A percentile compares a stretch with the other conserved stretches of the same genome.
Conservation (phyloP, 2,329 filamentous ascomycete species). For the Colletotrichum eleusines region DNA sequence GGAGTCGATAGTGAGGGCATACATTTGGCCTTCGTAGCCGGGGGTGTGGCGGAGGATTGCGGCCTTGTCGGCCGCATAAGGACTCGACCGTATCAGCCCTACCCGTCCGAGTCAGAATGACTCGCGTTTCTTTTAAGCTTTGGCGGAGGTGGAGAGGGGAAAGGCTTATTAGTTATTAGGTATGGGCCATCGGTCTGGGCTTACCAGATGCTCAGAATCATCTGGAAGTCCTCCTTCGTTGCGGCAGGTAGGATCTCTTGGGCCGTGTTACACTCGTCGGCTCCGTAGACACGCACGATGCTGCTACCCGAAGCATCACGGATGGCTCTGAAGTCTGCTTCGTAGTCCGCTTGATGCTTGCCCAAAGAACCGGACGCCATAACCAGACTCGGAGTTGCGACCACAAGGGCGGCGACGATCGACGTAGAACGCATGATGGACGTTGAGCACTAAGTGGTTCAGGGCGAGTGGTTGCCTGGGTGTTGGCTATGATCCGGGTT, state of each 20-base stretch:
- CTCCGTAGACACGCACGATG: conserved; percentile 75
- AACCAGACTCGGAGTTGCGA: conserved; percentile 50
- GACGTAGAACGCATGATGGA: conserved; percentile 3
- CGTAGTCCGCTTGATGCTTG: conserved; percentile 73
- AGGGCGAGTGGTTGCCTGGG: background rate
- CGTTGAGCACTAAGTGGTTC: background rate
- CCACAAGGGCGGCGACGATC: conserved; percentile 37
- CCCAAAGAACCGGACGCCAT: conserved; percentile 63
- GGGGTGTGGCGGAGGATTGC: conserved; percentile 58
- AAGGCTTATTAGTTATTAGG: background rate
- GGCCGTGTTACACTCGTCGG: conserved; percentile 74
- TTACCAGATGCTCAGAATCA: conserved; percentile 78
- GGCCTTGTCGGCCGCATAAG: conserved; percentile 69
- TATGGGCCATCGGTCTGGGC: conserved; percentile 47
- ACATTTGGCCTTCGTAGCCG: conserved; percentile 68
- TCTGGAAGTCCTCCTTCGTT: conserved; percentile 72
- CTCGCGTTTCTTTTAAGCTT: background rate
- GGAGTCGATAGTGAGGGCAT: conserved; percentile 78
- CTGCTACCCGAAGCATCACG: conserved; percentile 61
- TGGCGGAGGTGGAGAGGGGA: background rate
- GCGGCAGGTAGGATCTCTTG: conserved; percentile 74
- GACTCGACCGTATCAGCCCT: conserved; percentile 74
- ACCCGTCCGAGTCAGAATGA: conserved; percentile 16
- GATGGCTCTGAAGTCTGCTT: conserved; percentile 73
- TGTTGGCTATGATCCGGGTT: background rate